Percentiles rank a stretch among this genome's conserved stretches.
Evolutionary conservation across 2,329 filamentous ascomycete species (phyloP).

Genomic region (Diaporthe longicolla): DNA sequence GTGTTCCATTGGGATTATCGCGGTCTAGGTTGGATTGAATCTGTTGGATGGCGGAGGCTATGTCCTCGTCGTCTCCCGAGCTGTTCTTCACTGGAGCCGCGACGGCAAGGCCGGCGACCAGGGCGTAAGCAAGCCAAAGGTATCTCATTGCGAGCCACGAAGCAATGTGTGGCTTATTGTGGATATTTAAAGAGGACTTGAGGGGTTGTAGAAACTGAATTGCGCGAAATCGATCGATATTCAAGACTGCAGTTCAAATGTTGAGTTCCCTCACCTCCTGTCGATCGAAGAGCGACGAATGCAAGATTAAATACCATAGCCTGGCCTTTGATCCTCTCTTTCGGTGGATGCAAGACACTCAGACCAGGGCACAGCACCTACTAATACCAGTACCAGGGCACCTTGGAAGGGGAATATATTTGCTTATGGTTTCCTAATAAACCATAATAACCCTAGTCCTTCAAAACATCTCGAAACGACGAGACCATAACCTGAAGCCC

Average conservation of each 20-base stretch:
- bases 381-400: neutral
- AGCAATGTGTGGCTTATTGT: too few species aligned
- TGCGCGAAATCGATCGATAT: too few species aligned
- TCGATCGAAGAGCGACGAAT: neutral
- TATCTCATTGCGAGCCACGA: neutral
- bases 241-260: too few species aligned
- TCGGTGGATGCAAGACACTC: neutral
- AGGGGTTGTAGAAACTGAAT: too few species aligned
- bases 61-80: neutral
- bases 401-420: neutral
- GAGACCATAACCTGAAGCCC: neutral
- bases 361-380: neutral
- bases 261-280: too few species aligned
- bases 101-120: neutral
- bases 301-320: neutral
- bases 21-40: constrained; percentile 20
- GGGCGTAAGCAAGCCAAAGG: neutral
- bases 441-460: neutral
- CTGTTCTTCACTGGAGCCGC: constrained; percentile 10
- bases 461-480: neutral
- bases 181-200: too few species aligned
- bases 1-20: constrained; percentile 27
- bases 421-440: too few species aligned
- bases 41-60: neutral
- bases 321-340: neutral